Percentiles rank a stretch among this genome's conserved stretches.
These are phyloP conservation scores for Serendipita sp. DNA, from an alignment of 768 basidiomycete genomes.

Conservation along the genomic window DNA sequence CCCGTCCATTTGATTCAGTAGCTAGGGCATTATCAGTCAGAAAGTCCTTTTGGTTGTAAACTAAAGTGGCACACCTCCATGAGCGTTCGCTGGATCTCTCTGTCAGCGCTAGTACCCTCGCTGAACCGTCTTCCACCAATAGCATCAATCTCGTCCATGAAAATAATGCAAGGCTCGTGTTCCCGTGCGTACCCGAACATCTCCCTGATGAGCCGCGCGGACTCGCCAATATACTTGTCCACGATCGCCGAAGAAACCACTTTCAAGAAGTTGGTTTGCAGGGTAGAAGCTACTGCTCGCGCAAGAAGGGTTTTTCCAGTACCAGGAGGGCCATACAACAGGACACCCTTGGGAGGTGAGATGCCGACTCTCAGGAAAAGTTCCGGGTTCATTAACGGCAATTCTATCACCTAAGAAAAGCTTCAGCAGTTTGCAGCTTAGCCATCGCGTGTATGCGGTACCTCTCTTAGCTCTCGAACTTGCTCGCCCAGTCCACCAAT, in stretches of 20 bases:
- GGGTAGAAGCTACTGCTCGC: constrained; percentile 85
- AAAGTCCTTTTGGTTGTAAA: no score
- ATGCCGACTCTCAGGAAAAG: constrained; percentile 92
- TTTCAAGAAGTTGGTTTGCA: constrained; percentile 93
- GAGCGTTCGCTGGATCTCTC: constrained; percentile 94
- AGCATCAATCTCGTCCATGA: constrained; percentile 97
- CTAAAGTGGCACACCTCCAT: constrained; percentile 60
- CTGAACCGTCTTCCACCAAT: constrained; percentile 85
- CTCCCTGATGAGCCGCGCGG: constrained; percentile 86
- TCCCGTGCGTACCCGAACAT: constrained; percentile 80
- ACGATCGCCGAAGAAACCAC: constrained; percentile 97
- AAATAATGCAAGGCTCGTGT: constrained; percentile 96
- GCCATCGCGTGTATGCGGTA: constrained; percentile 15
- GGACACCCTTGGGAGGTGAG: constrained; percentile 88
- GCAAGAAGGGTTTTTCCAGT: constrained; percentile 94
- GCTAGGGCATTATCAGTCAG: constrained; percentile 24
- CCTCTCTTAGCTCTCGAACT: constrained; percentile 91
- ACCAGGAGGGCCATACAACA: constrained; percentile 91
- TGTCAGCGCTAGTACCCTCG: constrained; percentile 93
- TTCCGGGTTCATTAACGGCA: constrained; percentile 86
- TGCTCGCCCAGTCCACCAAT: constrained; percentile 94
- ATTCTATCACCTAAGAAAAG: constrained; percentile 65
- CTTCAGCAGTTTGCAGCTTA: background rate
- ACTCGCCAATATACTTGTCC: constrained; percentile 97
- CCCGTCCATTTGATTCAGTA: constrained; percentile 98